Conservation (phyloP, 805 yeast species). For the Saccharomyces eubayanus region DNA sequence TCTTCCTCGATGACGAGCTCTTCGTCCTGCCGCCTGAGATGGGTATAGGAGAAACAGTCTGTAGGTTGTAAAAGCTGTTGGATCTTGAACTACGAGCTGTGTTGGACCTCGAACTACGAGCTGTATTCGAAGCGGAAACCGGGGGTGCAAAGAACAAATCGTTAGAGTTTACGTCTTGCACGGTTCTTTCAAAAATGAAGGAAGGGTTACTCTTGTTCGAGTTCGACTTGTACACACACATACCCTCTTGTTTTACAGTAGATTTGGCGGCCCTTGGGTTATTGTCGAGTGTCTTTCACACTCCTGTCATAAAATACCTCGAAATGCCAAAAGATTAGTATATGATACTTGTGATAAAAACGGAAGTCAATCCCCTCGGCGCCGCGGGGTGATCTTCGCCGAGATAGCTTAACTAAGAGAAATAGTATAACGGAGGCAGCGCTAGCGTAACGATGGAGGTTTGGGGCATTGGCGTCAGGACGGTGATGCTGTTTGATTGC, state of each 20-base stretch:
- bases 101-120: background rate
- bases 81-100: background rate
- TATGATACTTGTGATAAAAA: background rate
- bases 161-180: constrained; percentile 37
- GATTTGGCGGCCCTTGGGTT: constrained; percentile 5
- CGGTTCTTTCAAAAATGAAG: constrained; percentile 57
- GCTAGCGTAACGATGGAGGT: background rate
- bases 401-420: background rate
- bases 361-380: background rate
- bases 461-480: background rate
- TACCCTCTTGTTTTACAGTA: constrained; percentile 1
- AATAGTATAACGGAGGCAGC: background rate
- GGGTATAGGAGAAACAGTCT: background rate
- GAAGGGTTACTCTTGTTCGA: constrained; percentile 30
- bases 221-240: constrained; percentile 1
- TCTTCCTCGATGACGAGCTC: constrained; percentile 15
- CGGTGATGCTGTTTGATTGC: background rate
- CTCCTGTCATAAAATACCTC: background rate
- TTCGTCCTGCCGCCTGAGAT: background rate
- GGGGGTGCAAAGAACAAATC: constrained; percentile 2
- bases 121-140: constrained; percentile 1
- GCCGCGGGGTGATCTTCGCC: background rate
- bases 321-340: background rate
- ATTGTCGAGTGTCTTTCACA: background rate
- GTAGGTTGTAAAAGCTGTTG: background rate